phyloP scores from a whole-genome alignment of 164 flowering plant genomes.

The Hamamelis virginiana region DNA sequence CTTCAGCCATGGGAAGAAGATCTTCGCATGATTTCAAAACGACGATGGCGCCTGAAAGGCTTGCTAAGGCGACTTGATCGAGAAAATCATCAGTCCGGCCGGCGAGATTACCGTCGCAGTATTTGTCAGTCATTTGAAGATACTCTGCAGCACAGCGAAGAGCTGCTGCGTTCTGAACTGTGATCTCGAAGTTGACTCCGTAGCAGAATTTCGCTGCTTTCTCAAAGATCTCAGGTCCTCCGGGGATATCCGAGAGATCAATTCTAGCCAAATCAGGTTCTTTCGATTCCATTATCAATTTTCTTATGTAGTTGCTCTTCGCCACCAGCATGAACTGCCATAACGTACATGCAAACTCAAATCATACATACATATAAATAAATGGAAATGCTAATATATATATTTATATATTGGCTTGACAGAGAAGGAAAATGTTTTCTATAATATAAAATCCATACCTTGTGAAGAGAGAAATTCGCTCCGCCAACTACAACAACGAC shows the following conservation, averaged over 20 bases:
- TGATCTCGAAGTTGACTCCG: constrained; percentile 87
- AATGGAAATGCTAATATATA: too few relatives aligned
- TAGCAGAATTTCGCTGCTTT: constrained; percentile 94
- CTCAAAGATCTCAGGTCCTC: constrained; percentile 87
- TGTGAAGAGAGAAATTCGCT: constrained; percentile 80
- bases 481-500: constrained; percentile 66
- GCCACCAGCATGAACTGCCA: constrained; percentile 87
- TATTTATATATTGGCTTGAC: too few relatives aligned
- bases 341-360: neutral
- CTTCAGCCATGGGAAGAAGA: constrained; percentile 72
- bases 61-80: constrained; percentile 59
- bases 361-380: too few relatives aligned
- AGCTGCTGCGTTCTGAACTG: constrained; percentile 78
- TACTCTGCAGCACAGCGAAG: constrained; percentile 89
- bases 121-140: constrained; percentile 80
- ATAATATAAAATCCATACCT: constrained; percentile 44
- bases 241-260: constrained; percentile 68
- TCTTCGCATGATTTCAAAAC: constrained; percentile 73
- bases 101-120: constrained; percentile 61
- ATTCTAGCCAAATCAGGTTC: constrained; percentile 57
- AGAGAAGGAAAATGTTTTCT: too few relatives aligned
- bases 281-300: constrained; percentile 54
- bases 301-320: constrained; percentile 83
- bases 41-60: constrained; percentile 63
- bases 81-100: constrained; percentile 83